Evolutionary conservation across 768 basidiomycete species (phyloP).

Genomic region (Gautieria morchelliformis): DNA sequence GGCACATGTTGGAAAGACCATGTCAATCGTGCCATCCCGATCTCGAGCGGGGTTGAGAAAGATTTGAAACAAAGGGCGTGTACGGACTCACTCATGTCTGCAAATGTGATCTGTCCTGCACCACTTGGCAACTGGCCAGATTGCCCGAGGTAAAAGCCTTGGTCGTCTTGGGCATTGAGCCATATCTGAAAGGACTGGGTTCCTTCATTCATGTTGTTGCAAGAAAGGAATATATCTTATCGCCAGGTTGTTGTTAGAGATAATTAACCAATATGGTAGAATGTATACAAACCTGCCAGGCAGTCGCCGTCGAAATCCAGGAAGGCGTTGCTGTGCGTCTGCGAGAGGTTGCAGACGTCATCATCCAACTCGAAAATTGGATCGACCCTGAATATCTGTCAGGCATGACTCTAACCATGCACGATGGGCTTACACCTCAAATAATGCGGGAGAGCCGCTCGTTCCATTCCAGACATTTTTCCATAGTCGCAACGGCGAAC

Average conservation of each 20-base stretch:
- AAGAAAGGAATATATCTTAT: constrained; percentile 82
- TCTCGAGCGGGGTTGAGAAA: constrained; percentile 31
- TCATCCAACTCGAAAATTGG: constrained; percentile 37
- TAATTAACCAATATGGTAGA: neutral
- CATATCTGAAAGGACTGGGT: constrained; percentile 78
- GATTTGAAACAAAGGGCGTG: neutral
- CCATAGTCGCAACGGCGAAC: constrained; percentile 56
- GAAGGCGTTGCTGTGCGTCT: constrained; percentile 91
- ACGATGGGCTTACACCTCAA: constrained; percentile 49
- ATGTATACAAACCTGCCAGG: constrained; percentile 56
- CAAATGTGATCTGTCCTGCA: constrained; percentile 74
- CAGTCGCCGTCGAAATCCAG: constrained; percentile 95
- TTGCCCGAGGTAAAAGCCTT: constrained; percentile 63
- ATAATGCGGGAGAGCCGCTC: constrained; percentile 40
- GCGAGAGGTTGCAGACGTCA: constrained; percentile 67
- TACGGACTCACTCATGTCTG: constrained; percentile 62
- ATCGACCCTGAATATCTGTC: constrained; percentile 32
- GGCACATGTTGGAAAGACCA: constrained; percentile 81
- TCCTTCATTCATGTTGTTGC: constrained; percentile 50
- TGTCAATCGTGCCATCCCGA: constrained; percentile 92
- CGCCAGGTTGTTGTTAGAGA: neutral
- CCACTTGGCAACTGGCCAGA: constrained; percentile 64
- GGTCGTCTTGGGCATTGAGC: constrained; percentile 68
- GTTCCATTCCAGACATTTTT: constrained; percentile 69
- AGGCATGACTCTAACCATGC: constrained; percentile 2